phyloP scores from a whole-genome alignment of 352 stramenopile species.

The Salisapilia sapeloensis region DNA sequence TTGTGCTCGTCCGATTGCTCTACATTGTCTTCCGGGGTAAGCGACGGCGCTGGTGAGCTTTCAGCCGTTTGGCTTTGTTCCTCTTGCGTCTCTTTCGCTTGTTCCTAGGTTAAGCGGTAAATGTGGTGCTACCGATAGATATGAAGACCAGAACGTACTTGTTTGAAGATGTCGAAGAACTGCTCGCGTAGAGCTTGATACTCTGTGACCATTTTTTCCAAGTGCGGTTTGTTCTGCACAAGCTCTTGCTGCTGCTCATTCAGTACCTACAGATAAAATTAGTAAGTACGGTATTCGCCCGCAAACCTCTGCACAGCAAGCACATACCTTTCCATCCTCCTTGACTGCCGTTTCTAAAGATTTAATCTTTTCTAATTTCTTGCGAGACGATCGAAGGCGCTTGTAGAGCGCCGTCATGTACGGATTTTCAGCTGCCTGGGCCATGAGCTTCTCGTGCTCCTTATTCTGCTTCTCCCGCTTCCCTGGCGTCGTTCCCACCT shows the following conservation, averaged over 20 bases:
- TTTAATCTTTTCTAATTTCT: constrained; percentile 80
- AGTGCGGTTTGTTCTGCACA: constrained; percentile 30
- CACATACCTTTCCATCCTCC: constrained; percentile 22
- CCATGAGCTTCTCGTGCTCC: constrained; percentile 12
- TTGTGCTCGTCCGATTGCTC: constrained; percentile 2
- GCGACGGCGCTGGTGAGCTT: constrained; percentile 1
- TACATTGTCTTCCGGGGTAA: constrained; percentile 3
- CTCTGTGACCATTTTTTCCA: constrained; percentile 62
- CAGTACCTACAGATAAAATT: constrained; percentile 11
- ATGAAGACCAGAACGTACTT: constrained; percentile 4
- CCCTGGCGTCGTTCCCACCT: constrained; percentile 5
- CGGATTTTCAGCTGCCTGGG: constrained; percentile 46
- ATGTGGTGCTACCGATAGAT: neutral
- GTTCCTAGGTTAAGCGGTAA: constrained; percentile 7
- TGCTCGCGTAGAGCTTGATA: constrained; percentile 61
- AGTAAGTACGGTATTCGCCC: neutral
- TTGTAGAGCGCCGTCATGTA: constrained; percentile 76
- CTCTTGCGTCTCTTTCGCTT: constrained; percentile 14
- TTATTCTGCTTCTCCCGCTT: constrained; percentile 13
- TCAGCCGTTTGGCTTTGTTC: constrained; percentile 1
- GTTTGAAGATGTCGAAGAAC: constrained; percentile 44
- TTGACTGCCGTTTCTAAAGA: constrained; percentile 23
- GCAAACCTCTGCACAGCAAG: neutral
- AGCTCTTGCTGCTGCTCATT: constrained; percentile 69
- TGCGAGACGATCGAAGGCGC: constrained; percentile 59